Evolutionary conservation across 768 basidiomycete species (phyloP), one percentile per base, ranked within the genome.

Genomic region (Mrakia frigida): DNA sequence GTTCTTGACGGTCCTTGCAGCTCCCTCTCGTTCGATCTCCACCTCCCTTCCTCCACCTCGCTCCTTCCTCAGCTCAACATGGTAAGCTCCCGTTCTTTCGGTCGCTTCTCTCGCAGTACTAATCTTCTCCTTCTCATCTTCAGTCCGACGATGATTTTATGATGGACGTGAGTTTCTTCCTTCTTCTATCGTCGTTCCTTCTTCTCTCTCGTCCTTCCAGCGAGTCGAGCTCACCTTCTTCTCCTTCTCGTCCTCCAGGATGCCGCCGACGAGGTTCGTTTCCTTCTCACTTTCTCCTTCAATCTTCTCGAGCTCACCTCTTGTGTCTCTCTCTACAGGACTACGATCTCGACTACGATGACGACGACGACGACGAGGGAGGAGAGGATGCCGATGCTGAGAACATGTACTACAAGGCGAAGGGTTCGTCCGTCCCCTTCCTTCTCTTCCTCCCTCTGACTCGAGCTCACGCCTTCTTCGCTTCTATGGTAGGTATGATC

Each of bases 351-450:
- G 93, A 94, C 84, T 99, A 98, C 84, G 95, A 94, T 60, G 95
- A 94, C 83, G 90, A 88, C 70, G 92, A 92, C 39, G 92, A 87
- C 39, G 89, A 92, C 74, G 82, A 78, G 16, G 81, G 79, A 74
- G 91, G 91, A 80, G 91, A 88, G 69, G 92, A 89, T 73, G 91
- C 89, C 35, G 95, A 97, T 84, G 89, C 97, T 63, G 97, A 99
- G 85, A 99, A 99, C 82, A 89, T 94, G 88, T 99, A 99, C 85
- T 98, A 98, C 83, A 91, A 90, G 69, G 97, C 97, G 16, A 99
- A 99, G 84, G 90, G 96, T 98, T 79, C 71, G 90, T 84, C 53
- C 77, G 7, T 31, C 59, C 6, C 60, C 43, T 10, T 35, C 41
- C 25, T 13, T n/a, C 43, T 6, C 13, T 14, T 1, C 18, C 9